Evolutionary conservation across 1,284 basidiomycete genomes (phyloP), one percentile per base, ranked within the genome.

Genomic region (Austroboletus rostrupii): DNA sequence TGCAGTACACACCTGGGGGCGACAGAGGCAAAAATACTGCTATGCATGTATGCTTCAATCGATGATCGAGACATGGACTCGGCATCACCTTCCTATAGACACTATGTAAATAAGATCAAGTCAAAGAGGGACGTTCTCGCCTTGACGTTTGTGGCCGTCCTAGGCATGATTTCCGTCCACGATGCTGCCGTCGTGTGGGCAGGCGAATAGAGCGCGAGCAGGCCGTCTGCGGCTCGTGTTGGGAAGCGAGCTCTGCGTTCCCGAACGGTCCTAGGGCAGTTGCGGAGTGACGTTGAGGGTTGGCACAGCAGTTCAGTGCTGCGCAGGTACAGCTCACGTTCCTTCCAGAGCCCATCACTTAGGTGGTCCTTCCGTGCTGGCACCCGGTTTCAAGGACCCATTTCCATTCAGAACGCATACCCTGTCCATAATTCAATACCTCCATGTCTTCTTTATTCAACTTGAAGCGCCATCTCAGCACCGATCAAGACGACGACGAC

Each of bases 401-500:
- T 33, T 37, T 19, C 36, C n/a, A 11, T 37, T 37, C 36, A 40
- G 38, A 20, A 49, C 36, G 13, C 42, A 47, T 54, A 57, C 55
- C 55, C 33, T 49, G 53, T 56, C 19, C 40, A 48, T 59, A 61
- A 47, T 52, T 53, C 46, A 31, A 50, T 48, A 56, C 50, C 43
- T 45, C 47, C 53, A 70, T 67, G 69, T 52, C 60, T 23, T 63
- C 67, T 20, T 49, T 54, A 13, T 68, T 68, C 57, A 70, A 57
- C 26, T 10, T 11, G 26, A 28, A 28, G 52, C 68, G 69, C 21
- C 49, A 61, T 20, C 50, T 49, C 1, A 61, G 58, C 14, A 47
- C 53, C 21, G 56, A 74, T 47, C 71, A 75, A 13, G 19, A 74
- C 64, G 79, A 84, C 57, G 63, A 77, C 59, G 78, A 81, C 60